Percentiles rank a stretch among this genome's conserved stretches.
These are phyloP conservation scores for Rhodotorula taiwanensis DNA, from an alignment of 768 basidiomycete species.

Conservation along the genomic window DNA sequence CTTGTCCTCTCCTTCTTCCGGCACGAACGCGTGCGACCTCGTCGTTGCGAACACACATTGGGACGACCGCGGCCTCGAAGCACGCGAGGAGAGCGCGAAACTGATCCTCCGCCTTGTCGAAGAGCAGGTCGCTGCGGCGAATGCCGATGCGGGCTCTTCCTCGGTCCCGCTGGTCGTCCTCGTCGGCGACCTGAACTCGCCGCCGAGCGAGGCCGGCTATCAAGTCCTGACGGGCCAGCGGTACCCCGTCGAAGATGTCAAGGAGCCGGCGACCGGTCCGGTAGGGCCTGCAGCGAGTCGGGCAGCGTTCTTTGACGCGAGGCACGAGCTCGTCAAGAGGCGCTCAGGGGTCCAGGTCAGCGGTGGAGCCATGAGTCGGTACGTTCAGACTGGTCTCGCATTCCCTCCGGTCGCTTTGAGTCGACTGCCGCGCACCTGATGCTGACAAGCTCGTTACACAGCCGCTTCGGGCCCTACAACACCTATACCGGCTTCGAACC, in stretches of 20 bases:
- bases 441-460: background rate
- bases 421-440: background rate
- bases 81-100: slow-evolving; percentile 41
- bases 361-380: slow-evolving; percentile 21
- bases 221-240: slow-evolving; percentile 38
- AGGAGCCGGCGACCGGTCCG: too few species aligned
- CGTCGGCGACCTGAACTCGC: slow-evolving; percentile 45
- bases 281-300: background rate
- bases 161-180: slow-evolving; percentile 39
- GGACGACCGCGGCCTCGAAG: slow-evolving; percentile 42
- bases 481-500: slow-evolving; percentile 35
- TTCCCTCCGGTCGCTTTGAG: too few species aligned
- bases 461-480: slow-evolving; percentile 31
- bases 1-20: background rate
- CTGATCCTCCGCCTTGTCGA: slow-evolving; percentile 40
- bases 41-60: slow-evolving; percentile 45
- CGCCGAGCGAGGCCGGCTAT: slow-evolving; percentile 43
- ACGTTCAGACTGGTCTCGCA: background rate
- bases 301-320: slow-evolving; percentile 20
- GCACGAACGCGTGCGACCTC: slow-evolving; percentile 15
- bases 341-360: slow-evolving; percentile 1
- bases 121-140: slow-evolving; percentile 20
- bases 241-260: background rate
- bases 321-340: slow-evolving; percentile 21
- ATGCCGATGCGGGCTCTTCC: slow-evolving; percentile 10